These are phyloP conservation scores for Botrytis medusae DNA, from an alignment of 2,329 filamentous ascomycete genomes.

Conservation along the genomic window DNA sequence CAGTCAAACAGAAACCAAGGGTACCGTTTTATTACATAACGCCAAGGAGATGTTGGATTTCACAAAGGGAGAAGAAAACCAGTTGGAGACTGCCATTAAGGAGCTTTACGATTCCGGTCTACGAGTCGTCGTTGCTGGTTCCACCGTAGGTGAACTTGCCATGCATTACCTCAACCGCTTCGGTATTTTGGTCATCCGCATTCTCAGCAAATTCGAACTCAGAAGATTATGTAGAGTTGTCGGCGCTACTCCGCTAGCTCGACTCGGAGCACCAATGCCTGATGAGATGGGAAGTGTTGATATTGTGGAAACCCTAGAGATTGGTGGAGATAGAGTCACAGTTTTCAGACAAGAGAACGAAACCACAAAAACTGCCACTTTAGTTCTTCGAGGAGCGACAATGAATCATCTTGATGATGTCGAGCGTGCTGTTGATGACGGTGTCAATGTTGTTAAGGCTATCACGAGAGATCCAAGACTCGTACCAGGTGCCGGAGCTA, in stretches of 20 bases:
- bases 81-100: constrained; percentile 89
- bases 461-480: constrained; percentile 91
- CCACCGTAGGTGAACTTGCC: constrained; percentile 92
- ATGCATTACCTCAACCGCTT: constrained; percentile 98
- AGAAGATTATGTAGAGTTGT: constrained; percentile 93
- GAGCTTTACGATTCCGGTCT: constrained; percentile 93
- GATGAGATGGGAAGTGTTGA: constrained; percentile 97
- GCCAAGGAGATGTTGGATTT: constrained; percentile 99
- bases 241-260: constrained; percentile 91
- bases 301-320: constrained; percentile 94
- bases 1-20: constrained; percentile 97
- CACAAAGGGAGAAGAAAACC: constrained; percentile 91
- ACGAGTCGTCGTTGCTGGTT: constrained; percentile 86
- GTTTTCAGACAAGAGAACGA: constrained; percentile 97
- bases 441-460: constrained; percentile 97
- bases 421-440: constrained; percentile 94
- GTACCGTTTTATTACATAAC: constrained; percentile 93
- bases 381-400: constrained; percentile 91
- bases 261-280: constrained; percentile 97
- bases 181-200: constrained; percentile 93
- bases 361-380: constrained; percentile 85
- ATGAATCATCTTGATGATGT: constrained; percentile 98
- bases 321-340: constrained; percentile 95
- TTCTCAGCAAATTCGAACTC: constrained; percentile 97
- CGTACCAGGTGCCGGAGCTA: constrained; percentile 90